These are phyloP conservation scores for Vitis cinerea DNA, from an alignment of 164 flowering plant species.

Conservation along the genomic window DNA sequence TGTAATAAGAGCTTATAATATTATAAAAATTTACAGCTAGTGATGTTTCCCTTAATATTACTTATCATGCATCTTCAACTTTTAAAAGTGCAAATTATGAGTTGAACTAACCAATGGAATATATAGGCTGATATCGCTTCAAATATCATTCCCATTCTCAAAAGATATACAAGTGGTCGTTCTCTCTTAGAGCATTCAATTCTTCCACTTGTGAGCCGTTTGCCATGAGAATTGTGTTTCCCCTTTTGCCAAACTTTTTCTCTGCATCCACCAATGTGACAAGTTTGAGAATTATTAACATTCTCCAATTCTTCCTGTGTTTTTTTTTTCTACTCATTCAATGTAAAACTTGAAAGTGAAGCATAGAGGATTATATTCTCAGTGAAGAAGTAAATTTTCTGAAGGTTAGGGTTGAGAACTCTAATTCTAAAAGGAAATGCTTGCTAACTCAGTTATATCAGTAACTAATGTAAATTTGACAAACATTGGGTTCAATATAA, in stretches of 20 bases:
- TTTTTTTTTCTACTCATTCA: not conserved
- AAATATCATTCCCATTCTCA: constrained; percentile 18
- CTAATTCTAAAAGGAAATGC: not conserved
- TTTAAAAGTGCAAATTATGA: not conserved
- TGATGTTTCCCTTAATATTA: not conserved
- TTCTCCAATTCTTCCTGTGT: too few relatives aligned
- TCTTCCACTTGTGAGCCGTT: constrained; percentile 85
- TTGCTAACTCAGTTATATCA: not conserved
- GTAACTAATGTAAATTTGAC: too few relatives aligned
- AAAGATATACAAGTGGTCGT: constrained; percentile 68
- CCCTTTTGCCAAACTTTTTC: constrained; percentile 61
- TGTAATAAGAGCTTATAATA: not conserved
- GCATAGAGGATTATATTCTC: not conserved
- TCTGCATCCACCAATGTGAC: constrained; percentile 50
- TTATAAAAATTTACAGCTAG: not conserved
- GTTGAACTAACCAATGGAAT: not conserved
- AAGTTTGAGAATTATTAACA: not conserved
- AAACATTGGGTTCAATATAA: too few relatives aligned
- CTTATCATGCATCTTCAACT: not conserved
- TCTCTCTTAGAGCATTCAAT: constrained; percentile 65
- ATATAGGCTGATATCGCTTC: not conserved
- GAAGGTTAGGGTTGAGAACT: not conserved
- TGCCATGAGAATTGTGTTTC: constrained; percentile 56
- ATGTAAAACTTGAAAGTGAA: not conserved
- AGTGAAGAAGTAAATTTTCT: not conserved